Evolutionary conservation across 768 basidiomycete species (phyloP).

Genomic region (Mycena vitilis): DNA sequence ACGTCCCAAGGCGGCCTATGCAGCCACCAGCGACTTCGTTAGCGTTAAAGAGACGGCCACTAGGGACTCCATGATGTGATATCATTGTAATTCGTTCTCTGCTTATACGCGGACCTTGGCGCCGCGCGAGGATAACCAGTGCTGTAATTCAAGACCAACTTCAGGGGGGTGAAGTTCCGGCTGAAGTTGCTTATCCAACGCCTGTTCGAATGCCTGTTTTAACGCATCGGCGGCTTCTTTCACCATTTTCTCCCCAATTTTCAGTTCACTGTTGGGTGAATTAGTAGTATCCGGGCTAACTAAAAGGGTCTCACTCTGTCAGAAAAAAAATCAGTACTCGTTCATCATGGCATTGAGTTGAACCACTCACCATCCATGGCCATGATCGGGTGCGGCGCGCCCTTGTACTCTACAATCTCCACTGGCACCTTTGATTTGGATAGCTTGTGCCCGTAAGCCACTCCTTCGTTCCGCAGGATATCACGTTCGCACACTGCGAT

Average conservation of each 20-base stretch:
- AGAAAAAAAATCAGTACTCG: neutral
- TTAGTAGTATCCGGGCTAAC: slow-evolving; percentile 13
- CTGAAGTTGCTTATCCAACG: too few relatives aligned
- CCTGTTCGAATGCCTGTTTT: slow-evolving; percentile 42
- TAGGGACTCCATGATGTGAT: slow-evolving; percentile 15
- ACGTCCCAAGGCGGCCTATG: slow-evolving; percentile 15
- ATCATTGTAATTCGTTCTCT: neutral
- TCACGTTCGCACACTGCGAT: slow-evolving; percentile 75
- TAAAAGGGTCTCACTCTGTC: slow-evolving; percentile 36
- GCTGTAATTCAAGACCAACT: too few relatives aligned
- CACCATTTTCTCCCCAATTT: slow-evolving; percentile 50
- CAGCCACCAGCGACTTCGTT: slow-evolving; percentile 6
- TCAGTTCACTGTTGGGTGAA: slow-evolving; percentile 36
- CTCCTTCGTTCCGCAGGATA: slow-evolving; percentile 74
- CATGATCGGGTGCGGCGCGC: slow-evolving; percentile 79
- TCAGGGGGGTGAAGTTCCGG: too few relatives aligned
- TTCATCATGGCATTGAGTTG: neutral
- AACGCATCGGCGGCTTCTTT: slow-evolving; percentile 51
- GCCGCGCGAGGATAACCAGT: neutral
- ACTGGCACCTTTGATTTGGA: slow-evolving; percentile 62
- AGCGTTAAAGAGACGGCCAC: slow-evolving; percentile 11
- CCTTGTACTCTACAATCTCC: slow-evolving; percentile 67
- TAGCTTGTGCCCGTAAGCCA: slow-evolving; percentile 71
- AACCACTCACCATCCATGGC: slow-evolving; percentile 73
- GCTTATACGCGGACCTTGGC: slow-evolving; percentile 3